Evolutionary conservation across 306 rosid genomes (phyloP), one percentile per base, ranked within the genome.

Genomic region (Canavalia ensiformis): DNA sequence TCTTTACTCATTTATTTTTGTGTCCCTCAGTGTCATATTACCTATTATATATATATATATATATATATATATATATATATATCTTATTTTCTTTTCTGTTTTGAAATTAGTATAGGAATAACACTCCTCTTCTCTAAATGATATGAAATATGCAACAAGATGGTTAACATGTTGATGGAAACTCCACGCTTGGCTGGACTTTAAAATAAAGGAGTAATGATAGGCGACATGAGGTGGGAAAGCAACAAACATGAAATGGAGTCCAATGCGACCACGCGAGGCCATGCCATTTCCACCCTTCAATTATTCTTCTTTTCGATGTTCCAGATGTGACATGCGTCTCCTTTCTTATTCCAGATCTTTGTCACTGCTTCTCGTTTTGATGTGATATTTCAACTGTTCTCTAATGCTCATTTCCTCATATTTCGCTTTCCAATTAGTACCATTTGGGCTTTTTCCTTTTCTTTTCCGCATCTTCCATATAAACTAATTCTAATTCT

Each of bases 161-260:
- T 37, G 3, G 4, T 37, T 37, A 60, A 51, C 25, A 57, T 28
- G 64, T 69, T 73, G 66, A 72, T 41, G n/a, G 49, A 39, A 72
- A 51, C 34, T 34, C 35, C 47, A 72, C 28, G 76, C 58, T n/a
- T 72, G 76, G 6, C 42, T 63, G 18, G 33, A 50, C 51, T 74
- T 29, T 5, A 7, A 51, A 35, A 54, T 2, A 7, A 51, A 35
- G 37, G 78, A 25, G 6, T 3, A 60, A 70, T 18, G 41, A 58
- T 31, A 70, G 31, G 35, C 29, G 2, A 10, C 41, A 74, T 35
- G 29, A 31, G 3, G 56, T 39, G 65, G 28, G 39, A 73, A 55
- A 55, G 71, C 34, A 41, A 66, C 3, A 41, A 18, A 59, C 66
- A 72, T 35, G 10, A 56, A 18, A 6, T 57, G 2, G 3, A 37